Conservation (phyloP, 331 rosid genomes). For the Saraca asoca region DNA sequence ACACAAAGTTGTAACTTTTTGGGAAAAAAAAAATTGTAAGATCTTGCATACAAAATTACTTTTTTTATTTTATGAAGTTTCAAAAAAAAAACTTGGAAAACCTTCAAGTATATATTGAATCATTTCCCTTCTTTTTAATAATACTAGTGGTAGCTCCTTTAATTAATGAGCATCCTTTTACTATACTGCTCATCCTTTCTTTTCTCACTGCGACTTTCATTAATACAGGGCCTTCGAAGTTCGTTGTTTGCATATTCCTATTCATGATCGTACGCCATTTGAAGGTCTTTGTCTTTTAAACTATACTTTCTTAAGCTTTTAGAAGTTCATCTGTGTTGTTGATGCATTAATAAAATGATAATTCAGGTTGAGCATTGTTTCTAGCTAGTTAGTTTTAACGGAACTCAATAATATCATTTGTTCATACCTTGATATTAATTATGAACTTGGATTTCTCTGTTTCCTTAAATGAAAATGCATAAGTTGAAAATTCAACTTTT, state of each 20-base stretch:
- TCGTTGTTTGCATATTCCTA: slow-evolving; percentile 87
- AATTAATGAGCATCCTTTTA: background rate
- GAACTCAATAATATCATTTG: background rate
- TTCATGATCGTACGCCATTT: slow-evolving; percentile 76
- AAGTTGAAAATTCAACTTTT: no score
- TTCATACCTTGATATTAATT: slow-evolving; percentile 6
- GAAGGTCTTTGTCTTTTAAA: slow-evolving; percentile 62
- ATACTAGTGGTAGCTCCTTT: background rate
- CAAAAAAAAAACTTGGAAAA: no score
- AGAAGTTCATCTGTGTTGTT: slow-evolving; percentile 18
- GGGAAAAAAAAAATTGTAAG: no score
- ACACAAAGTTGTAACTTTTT: no score
- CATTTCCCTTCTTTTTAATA: no score
- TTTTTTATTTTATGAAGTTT: no score
- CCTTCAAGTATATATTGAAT: no score
- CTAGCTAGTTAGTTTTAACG: background rate
- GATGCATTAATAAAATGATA: background rate
- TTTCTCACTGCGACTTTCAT: slow-evolving; percentile 18
- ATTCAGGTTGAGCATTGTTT: background rate
- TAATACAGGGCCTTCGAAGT: slow-evolving; percentile 81
- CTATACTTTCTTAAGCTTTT: slow-evolving; percentile 28
- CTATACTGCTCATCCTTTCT: slow-evolving; percentile 12
- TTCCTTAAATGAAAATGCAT: no score
- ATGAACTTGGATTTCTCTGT: slow-evolving; percentile 8
- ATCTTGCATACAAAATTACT: no score